These are phyloP conservation scores for Puccinia sorghi DNA, from an alignment of 1,284 basidiomycete genomes.

Conservation along the genomic window DNA sequence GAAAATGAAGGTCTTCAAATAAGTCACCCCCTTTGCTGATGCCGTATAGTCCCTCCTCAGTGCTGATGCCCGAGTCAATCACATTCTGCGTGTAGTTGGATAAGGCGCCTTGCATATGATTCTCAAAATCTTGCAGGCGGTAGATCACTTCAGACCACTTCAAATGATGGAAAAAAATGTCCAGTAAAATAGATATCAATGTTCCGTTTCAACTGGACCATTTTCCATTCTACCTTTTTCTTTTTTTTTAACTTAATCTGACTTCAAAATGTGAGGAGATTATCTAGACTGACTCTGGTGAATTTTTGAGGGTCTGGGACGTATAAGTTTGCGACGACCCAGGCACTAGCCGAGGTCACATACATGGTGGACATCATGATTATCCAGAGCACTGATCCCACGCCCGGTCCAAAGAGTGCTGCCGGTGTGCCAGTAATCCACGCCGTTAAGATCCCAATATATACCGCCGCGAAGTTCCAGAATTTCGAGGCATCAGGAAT, in stretches of 20 bases:
- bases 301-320: slow-evolving; percentile 47
- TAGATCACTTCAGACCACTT: slow-evolving; percentile 46
- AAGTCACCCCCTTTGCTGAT: slow-evolving; percentile 37
- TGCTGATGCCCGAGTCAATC: slow-evolving; percentile 38
- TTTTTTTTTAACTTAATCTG: no score
- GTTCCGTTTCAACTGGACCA: not conserved
- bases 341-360: slow-evolving; percentile 11
- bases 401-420: slow-evolving; percentile 22
- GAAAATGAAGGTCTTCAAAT: slow-evolving; percentile 10
- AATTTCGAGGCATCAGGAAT: slow-evolving; percentile 32
- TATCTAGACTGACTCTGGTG: slow-evolving; percentile 19
- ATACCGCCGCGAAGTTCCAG: slow-evolving; percentile 35
- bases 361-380: slow-evolving; percentile 32
- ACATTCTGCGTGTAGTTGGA: slow-evolving; percentile 40
- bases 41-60: slow-evolving; percentile 35
- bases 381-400: slow-evolving; percentile 33
- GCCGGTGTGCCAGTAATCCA: slow-evolving; percentile 40
- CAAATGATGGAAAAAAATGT: not conserved
- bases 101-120: slow-evolving; percentile 35
- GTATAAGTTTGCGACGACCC: slow-evolving; percentile 32
- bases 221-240: no score
- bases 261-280: not conserved
- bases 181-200: not conserved
- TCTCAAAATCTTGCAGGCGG: slow-evolving; percentile 43
- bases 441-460: slow-evolving; percentile 37